Conservation (phyloP, 2,329 filamentous ascomycete genomes). For the Hysterium pulicare region DNA sequence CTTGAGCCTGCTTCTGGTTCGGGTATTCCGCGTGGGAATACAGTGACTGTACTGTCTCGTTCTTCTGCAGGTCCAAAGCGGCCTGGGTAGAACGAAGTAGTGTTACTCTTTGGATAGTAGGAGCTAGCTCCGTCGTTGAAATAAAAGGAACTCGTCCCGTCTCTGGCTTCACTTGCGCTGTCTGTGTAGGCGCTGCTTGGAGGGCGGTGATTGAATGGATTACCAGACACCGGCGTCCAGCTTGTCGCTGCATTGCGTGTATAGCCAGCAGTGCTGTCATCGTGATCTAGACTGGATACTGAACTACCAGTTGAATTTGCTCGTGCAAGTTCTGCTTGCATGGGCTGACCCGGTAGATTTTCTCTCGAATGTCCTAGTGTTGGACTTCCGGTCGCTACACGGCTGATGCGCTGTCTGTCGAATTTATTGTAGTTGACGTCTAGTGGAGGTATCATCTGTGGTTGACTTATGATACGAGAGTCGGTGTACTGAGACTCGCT, state of each 20-base stretch:
- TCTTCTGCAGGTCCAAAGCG: constrained; percentile 58
- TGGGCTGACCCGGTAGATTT: constrained; percentile 35
- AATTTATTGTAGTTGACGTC: constrained; percentile 52
- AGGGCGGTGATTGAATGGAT: constrained; percentile 26
- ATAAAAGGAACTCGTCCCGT: constrained; percentile 53
- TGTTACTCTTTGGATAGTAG: constrained; percentile 51
- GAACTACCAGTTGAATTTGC: constrained; percentile 36
- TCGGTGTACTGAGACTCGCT: constrained; percentile 51
- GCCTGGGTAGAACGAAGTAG: constrained; percentile 49
- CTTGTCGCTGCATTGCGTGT: constrained; percentile 27
- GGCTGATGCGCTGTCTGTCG: constrained; percentile 61
- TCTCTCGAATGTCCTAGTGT: constrained; percentile 60
- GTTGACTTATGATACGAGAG: constrained; percentile 54
- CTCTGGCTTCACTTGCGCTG: constrained; percentile 46
- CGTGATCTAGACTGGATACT: constrained; percentile 28
- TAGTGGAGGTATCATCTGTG: constrained; percentile 66
- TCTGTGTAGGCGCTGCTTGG: constrained; percentile 45
- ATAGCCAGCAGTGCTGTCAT: constrained; percentile 23
- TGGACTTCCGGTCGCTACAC: constrained; percentile 67
- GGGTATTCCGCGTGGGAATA: constrained; percentile 42
- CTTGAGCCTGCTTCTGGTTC: constrained; percentile 6
- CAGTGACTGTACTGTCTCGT: constrained; percentile 54
- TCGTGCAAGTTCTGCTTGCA: constrained; percentile 37
- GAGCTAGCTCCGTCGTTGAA: constrained; percentile 28
- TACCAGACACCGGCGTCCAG: constrained; percentile 34